Evolutionary conservation across 345 rosid genomes (phyloP), one percentile per base, ranked within the genome.

Genomic region (Physaria fendleri): DNA sequence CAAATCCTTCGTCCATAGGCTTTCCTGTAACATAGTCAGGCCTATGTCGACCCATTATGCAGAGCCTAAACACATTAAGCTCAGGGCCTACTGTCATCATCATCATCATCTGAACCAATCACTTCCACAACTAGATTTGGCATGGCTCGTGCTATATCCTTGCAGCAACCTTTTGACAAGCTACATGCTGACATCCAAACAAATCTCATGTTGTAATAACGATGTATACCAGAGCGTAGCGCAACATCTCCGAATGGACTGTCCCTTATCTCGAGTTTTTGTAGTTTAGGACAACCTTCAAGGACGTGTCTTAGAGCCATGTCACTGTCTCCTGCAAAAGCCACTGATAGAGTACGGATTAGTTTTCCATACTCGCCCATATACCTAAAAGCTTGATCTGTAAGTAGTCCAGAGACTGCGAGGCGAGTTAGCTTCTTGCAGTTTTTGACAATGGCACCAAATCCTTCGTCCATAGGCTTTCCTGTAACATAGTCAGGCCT

Each of bases 141-240:
- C 81, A 80, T 57, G 16, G 81, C 88, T 3, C 37, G 71, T 29
- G 96, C 90, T 59, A 91, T 68, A 72, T 73, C 76, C 50, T 59
- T 64, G 76, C 96, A 91, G 61, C 98, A 88, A 46, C 48, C 65
- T 46, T 30, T 76, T 4, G 95, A 74, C 43, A 91, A 73, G 50
- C 62, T 75, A 72, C 98, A 91, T 2, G 90, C 69, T 3, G 98
- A 91, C 92, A 91, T 85, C 98, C 98, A 91, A 11, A 91, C 86
- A 69, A 84, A 91, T 70, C 96, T 79, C 96, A 91, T 91, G 56
- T 81, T 82, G 73, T 84, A 78, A 62, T 84, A 91, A 21, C 84
- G 87, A 67, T 85, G 87, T 78, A 83, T 74, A 55, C 98, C 96
- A 9, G 90, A 88, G 53, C 42, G 80, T 60, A 91, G 55, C 5